These are phyloP conservation scores for Agrocybe pediades DNA, from an alignment of 768 basidiomycete species.

Conservation along the genomic window DNA sequence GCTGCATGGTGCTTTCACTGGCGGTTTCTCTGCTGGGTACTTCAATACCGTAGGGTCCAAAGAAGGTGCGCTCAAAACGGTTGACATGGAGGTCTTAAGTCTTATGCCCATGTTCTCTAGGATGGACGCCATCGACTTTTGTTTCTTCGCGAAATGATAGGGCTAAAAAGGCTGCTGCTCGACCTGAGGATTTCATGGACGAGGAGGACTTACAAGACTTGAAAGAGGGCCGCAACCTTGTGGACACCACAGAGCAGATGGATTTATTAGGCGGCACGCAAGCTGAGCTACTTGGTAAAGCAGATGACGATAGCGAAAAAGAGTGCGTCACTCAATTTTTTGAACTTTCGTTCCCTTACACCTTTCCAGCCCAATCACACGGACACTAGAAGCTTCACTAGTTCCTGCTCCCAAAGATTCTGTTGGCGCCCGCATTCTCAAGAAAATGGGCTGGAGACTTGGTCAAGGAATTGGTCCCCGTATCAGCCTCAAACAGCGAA, in stretches of 20 bases:
- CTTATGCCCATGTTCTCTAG: conserved; percentile 41
- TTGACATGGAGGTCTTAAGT: not conserved
- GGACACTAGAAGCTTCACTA: conserved; percentile 64
- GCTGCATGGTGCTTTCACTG: conserved; percentile 98
- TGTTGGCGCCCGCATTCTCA: conserved; percentile 80
- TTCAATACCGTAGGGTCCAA: conserved; percentile 96
- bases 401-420: conserved; percentile 79
- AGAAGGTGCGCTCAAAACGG: conserved; percentile 62
- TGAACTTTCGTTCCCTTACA: not conserved
- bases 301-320: conserved; percentile 44
- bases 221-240: conserved; percentile 69
- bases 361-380: conserved; percentile 55
- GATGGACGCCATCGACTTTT: conserved; percentile 95
- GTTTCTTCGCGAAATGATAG: conserved; percentile 84
- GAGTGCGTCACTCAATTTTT: conserved; percentile 50
- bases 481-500: conserved; percentile 74
- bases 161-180: conserved; percentile 58
- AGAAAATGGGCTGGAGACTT: conserved; percentile 93
- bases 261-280: conserved; percentile 62
- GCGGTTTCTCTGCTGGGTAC: conserved; percentile 97
- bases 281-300: conserved; percentile 38
- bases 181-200: conserved; percentile 97
- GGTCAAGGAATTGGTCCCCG: conserved; percentile 96
- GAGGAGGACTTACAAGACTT: conserved; percentile 92
- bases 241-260: conserved; percentile 82